These are phyloP conservation scores for Fusarium euwallaceae DNA, from an alignment of 2,329 filamentous ascomycete species.

Conservation along the genomic window DNA sequence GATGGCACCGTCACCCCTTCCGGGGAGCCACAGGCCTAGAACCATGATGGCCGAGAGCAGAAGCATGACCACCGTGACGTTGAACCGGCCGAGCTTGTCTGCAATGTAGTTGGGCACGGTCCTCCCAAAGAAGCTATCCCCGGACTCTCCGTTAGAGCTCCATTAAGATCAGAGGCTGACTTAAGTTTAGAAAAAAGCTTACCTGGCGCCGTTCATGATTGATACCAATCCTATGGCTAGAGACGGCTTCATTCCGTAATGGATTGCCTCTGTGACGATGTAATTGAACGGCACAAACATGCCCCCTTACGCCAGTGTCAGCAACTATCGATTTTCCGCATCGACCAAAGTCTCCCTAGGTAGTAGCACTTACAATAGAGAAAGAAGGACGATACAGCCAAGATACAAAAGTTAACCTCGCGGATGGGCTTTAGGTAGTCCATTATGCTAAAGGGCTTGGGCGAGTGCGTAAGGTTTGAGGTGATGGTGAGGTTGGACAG, in stretches of 20 bases:
- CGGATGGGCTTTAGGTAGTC: slow-evolving; percentile 20
- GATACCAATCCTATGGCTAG: slow-evolving; percentile 32
- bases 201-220: slow-evolving; percentile 37
- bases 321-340: not conserved
- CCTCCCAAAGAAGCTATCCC: slow-evolving; percentile 34
- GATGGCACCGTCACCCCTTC: slow-evolving; percentile 21
- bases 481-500: slow-evolving; percentile 36
- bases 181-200: slow-evolving; percentile 3
- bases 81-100: slow-evolving; percentile 34
- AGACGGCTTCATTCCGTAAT: slow-evolving; percentile 28
- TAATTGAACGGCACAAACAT: slow-evolving; percentile 38
- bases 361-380: slow-evolving; percentile 28
- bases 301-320: slow-evolving; percentile 21
- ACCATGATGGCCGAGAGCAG: slow-evolving; percentile 18
- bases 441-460: slow-evolving; percentile 19
- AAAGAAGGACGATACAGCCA: slow-evolving; percentile 30
- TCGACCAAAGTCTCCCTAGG: not conserved
- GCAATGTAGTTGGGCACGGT: slow-evolving; percentile 37
- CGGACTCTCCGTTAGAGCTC: slow-evolving; percentile 9
- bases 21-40: slow-evolving; percentile 31
- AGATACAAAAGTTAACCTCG: slow-evolving; percentile 33
- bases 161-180: not conserved
- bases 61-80: slow-evolving; percentile 32
- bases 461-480: slow-evolving; percentile 29
- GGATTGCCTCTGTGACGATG: slow-evolving; percentile 35